Evolutionary conservation across 257 asterid species (phyloP).

Genomic region (Rhazya stricta): DNA sequence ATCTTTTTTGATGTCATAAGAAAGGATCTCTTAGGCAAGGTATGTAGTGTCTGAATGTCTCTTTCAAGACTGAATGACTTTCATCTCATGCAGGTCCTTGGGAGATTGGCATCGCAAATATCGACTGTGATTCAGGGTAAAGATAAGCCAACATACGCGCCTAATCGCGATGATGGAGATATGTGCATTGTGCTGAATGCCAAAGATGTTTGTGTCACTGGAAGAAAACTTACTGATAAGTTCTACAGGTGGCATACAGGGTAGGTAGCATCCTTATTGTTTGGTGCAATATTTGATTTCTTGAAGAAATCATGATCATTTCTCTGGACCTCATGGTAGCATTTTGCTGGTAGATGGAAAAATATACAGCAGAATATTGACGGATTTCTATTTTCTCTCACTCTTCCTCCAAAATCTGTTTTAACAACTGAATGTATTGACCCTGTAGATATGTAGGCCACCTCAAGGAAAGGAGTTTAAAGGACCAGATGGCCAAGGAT

Average conservation of each 20-base stretch:
- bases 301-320: background rate
- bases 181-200: conserved; percentile 91
- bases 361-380: background rate
- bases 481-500: conserved; percentile 96
- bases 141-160: conserved; percentile 88
- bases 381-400: background rate
- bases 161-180: conserved; percentile 75
- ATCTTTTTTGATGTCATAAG: background rate
- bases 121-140: conserved; percentile 93
- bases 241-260: conserved; percentile 94
- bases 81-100: conserved; percentile 55
- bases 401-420: background rate
- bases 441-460: conserved; percentile 69
- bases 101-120: conserved; percentile 86
- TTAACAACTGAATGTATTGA: conserved; percentile 6
- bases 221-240: conserved; percentile 92
- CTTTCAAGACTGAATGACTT: background rate
- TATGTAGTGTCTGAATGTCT: conserved; percentile 2
- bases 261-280: conserved; percentile 29
- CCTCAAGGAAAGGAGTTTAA: conserved; percentile 90
- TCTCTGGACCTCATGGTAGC: background rate
- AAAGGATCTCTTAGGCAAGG: background rate
- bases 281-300: conserved; percentile 6
- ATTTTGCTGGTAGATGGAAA: background rate
- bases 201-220: conserved; percentile 80